These are phyloP conservation scores for Coemansia sp. DNA, from an alignment of 192 early-diverging fungal species.

Conservation along the genomic window DNA sequence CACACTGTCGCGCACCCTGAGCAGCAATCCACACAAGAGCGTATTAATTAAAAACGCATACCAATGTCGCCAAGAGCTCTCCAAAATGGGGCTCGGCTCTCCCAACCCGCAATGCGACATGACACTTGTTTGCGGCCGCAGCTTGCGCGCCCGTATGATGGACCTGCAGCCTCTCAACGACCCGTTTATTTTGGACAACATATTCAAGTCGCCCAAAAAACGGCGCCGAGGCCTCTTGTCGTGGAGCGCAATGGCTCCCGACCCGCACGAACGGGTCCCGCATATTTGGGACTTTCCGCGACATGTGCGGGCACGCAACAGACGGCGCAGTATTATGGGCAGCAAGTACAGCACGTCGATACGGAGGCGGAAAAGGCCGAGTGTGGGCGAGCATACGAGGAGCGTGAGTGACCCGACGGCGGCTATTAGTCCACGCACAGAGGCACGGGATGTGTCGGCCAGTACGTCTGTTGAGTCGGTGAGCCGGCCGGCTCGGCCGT, in stretches of 20 bases:
- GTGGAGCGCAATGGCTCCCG: conserved; percentile 32
- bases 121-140: conserved; percentile 28
- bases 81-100: conserved; percentile 15
- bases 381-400: conserved; percentile 26
- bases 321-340: conserved; percentile 46
- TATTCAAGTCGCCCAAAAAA: conserved; percentile 53
- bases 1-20: conserved; percentile 36
- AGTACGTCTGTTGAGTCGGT: conserved; percentile 9
- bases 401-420: conserved; percentile 42
- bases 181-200: conserved; percentile 49
- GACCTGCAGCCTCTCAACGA: conserved; percentile 47
- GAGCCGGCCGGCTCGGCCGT: conserved; percentile 6
- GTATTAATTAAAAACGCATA: conserved; percentile 49
- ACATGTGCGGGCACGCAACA: conserved; percentile 33
- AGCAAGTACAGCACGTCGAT: conserved; percentile 45
- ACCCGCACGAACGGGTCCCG: neutral
- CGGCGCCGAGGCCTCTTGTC: conserved; percentile 44
- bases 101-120: conserved; percentile 25
- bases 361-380: conserved; percentile 12
- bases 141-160: conserved; percentile 27
- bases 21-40: conserved; percentile 35
- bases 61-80: conserved; percentile 28
- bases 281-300: conserved; percentile 34
- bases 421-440: conserved; percentile 11
- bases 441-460: conserved; percentile 3